phyloP scores from a whole-genome alignment of 331 rosid genomes.

The Cucumis variabilis region DNA sequence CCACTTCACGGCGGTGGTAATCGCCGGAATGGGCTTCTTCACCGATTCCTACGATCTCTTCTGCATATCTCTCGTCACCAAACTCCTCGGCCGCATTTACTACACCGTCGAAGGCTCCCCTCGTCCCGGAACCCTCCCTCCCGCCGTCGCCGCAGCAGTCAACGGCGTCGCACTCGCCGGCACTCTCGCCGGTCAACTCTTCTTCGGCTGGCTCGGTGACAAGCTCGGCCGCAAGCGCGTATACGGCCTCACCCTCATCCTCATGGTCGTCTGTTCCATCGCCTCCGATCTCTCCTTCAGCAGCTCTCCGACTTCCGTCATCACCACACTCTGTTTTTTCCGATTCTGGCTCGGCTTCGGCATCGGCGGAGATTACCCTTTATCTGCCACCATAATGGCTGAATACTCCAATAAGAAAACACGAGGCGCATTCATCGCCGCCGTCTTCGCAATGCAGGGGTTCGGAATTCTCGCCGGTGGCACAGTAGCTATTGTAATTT shows the following conservation, averaged over 20 bases:
- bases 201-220: conserved; percentile 56
- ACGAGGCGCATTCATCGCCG: conserved; percentile 58
- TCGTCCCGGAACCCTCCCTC: conserved; percentile 65
- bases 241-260: conserved; percentile 71
- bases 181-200: conserved; percentile 16
- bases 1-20: conserved; percentile 59
- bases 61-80: conserved; percentile 72
- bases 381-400: conserved; percentile 85
- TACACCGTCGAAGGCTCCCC: conserved; percentile 38
- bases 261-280: conserved; percentile 71
- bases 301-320: conserved; percentile 50
- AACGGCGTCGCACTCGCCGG: conserved; percentile 73
- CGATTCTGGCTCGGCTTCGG: conserved; percentile 88
- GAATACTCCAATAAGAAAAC: conserved; percentile 64
- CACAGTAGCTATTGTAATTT: conserved; percentile 51
- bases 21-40: conserved; percentile 87
- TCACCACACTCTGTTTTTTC: conserved; percentile 70
- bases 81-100: conserved; percentile 75
- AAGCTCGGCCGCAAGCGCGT: conserved; percentile 71
- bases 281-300: conserved; percentile 77
- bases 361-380: conserved; percentile 86
- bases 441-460: conserved; percentile 62
- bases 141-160: conserved; percentile 58
- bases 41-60: conserved; percentile 82
- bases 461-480: conserved; percentile 82